phyloP scores from a whole-genome alignment of 768 basidiomycete species.

The Gloeopeniophorella convolvens region DNA sequence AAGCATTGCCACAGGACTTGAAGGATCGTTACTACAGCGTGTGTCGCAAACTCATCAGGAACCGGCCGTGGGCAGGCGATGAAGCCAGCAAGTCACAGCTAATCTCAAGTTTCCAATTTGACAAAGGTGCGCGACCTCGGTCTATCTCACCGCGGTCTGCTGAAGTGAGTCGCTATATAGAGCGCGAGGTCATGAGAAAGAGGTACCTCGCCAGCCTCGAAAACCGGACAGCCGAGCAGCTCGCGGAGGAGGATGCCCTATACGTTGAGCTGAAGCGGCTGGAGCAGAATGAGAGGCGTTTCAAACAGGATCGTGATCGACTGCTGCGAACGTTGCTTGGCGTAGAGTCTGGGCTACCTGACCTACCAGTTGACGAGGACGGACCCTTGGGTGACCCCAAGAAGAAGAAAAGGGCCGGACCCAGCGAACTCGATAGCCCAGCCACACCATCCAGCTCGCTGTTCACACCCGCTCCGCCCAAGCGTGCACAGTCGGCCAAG shows the following conservation, averaged over 20 bases:
- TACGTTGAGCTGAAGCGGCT: conserved; percentile 92
- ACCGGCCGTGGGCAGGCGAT: conserved; percentile 79
- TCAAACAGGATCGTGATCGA: conserved; percentile 84
- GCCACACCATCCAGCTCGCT: conserved; percentile 37
- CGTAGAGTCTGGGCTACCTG: conserved; percentile 79
- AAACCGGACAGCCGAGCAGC: conserved; percentile 79
- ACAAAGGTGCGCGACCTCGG: conserved; percentile 58
- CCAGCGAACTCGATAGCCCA: conserved; percentile 38
- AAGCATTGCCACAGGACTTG: conserved; percentile 53
- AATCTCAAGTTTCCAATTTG: conserved; percentile 72
- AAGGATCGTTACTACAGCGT: conserved; percentile 93
- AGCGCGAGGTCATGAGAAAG: conserved; percentile 83
- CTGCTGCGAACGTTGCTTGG: conserved; percentile 79
- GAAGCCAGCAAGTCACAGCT: conserved; percentile 62
- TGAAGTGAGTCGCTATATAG: conserved; percentile 32
- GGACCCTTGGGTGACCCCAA: conserved; percentile 40
- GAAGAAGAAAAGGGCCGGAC: conserved; percentile 48
- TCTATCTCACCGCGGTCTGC: neutral
- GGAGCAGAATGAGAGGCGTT: conserved; percentile 85
- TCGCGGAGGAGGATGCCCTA: conserved; percentile 91
- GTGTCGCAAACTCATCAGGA: conserved; percentile 81
- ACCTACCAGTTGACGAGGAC: conserved; percentile 63
- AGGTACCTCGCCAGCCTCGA: conserved; percentile 84
- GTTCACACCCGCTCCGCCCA: conserved; percentile 9
- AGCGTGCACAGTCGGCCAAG: conserved; percentile 41